These are phyloP conservation scores for Sisymbrium altissimum DNA, from an alignment of 345 rosid species.

Conservation along the genomic window DNA sequence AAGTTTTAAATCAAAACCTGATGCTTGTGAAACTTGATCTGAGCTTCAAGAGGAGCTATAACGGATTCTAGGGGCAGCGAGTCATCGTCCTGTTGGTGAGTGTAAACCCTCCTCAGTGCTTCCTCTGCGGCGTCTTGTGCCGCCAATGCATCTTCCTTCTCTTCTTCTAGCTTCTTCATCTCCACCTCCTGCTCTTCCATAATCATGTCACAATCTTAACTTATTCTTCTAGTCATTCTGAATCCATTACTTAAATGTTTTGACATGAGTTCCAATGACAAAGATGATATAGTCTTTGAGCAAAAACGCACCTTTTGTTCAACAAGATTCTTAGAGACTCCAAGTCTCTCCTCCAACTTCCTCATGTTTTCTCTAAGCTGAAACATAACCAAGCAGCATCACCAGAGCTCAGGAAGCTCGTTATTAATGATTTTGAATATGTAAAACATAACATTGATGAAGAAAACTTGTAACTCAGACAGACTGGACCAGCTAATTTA, in stretches of 20 bases:
- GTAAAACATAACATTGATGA: not conserved
- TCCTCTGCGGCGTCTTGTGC: conserved; percentile 94
- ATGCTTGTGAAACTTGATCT: conserved; percentile 68
- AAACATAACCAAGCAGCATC: conserved; percentile 12
- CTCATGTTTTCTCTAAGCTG: conserved; percentile 55
- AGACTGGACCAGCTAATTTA: not conserved
- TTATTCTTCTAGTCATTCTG: not conserved
- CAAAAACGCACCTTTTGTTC: conserved; percentile 55
- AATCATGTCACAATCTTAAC: not conserved
- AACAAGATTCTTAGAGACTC: conserved; percentile 48
- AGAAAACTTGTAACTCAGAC: conserved; percentile 2
- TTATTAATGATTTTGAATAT: not conserved
- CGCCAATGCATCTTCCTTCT: conserved; percentile 78
- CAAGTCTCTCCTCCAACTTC: conserved; percentile 55
- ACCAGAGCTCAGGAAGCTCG: not conserved
- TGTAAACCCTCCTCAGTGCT: conserved; percentile 71
- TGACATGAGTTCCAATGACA: not conserved
- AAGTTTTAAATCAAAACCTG: conserved; percentile 43
- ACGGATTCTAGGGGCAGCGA: conserved; percentile 57
- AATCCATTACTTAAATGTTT: not conserved
- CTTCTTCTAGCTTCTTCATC: conserved; percentile 55
- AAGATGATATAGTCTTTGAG: not conserved
- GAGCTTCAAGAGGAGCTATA: conserved; percentile 85
- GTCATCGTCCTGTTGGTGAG: conserved; percentile 64
- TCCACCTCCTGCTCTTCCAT: conserved; percentile 59